Evolutionary conservation across 2,329 filamentous ascomycete genomes (phyloP), one percentile per base, ranked within the genome.

Genomic region (Phaeomoniella chlamydospora): DNA sequence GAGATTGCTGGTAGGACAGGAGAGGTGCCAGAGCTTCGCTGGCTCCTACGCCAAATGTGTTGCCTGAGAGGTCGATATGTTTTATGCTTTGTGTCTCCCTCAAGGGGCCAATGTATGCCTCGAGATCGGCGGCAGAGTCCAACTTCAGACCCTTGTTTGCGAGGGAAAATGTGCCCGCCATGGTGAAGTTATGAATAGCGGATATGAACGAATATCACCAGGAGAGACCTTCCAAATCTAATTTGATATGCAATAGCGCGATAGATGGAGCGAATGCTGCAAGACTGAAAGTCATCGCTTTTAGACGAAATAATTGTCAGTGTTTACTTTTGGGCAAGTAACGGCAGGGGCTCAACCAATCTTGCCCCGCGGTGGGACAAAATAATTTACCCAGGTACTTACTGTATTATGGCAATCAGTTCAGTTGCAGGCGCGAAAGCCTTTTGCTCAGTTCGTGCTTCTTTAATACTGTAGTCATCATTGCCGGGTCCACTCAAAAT

Each of bases 61-160:
- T 98, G 42, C 88, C 90, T 38, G 84, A 69, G 33, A 98, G 70
- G 47, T 75, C 75, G 46, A 98, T 76, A 59, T 94, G 86, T 54
- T 92, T 85, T 39, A 92, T 70, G 50, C 86, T 72, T 38, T 72
- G 61, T 61, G 77, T 79, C 39, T 75, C 72, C 43, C 74, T 67
- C 42, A 98, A 74, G 34, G 73, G 70, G 47, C 78, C 72, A 52
- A 94, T 82, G 58, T 94, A 79, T 45, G 81, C 67, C 58, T 90
- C 81, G 42, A 96, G 72, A 58, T 96, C 86, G 45, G 75, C 80
- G 35, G 83, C 84, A 29, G 79, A 84, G 65, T 92, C 79, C 53
- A 98, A 81, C 69, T 94, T 94, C 50, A 96, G 73, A 52, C 80
- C 80, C 66, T 81, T 90, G 59, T 83, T 86, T 61, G 93, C 83